Evolutionary conservation across 257 asterid species (phyloP), one percentile per base, ranked within the genome.

Genomic region (Catharanthus roseus): DNA sequence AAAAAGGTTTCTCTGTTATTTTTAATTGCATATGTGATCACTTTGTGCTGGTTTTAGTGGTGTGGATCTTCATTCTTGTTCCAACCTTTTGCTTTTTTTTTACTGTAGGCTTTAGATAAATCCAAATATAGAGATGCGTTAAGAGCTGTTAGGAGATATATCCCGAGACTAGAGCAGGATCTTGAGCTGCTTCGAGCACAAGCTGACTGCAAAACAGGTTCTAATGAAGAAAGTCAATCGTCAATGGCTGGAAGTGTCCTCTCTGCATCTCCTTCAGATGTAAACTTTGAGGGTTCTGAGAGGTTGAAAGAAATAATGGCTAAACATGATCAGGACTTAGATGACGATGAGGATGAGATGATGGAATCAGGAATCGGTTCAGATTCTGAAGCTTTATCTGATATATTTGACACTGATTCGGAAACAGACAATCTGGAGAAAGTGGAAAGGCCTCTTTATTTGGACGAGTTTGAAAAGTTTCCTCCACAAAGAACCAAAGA

Each of bases 51-150:
- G 39, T 65, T 31, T 67, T 50, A 67, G 18, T 45, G 15, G 49
- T 74, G 26, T 7, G 10, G 13, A 34, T 70, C 54, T 62, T 10
- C 28, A 31, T 21, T 65, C 61, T 26, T 68, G 5, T 67, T 53
- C 55, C 33, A 11, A 18, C 45, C 10, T 6, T 75, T 26, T 42
- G 39, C 74, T 60, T 55, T 61, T 55, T 61, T 10, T 73, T 75
- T 68, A 31, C n/a, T 80, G 34, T 87, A 95, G 99, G 99, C 99
- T 77, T 81, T 95, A 66, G 96, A 95, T 82, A 95, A 93, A 80
- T 93, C 99, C 65, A 91, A 86, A 82, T 89, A 89, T 63, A 81
- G 95, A 78, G 99, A 93, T 80, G 86, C 95, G 57, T 78, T 93
- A 44, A 89, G 96, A 75, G 97, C 96, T 51, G 88, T 91, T 42